Evolutionary conservation across 768 basidiomycete genomes (phyloP), one percentile per base, ranked within the genome.

Genomic region (Psilocybe sp.): DNA sequence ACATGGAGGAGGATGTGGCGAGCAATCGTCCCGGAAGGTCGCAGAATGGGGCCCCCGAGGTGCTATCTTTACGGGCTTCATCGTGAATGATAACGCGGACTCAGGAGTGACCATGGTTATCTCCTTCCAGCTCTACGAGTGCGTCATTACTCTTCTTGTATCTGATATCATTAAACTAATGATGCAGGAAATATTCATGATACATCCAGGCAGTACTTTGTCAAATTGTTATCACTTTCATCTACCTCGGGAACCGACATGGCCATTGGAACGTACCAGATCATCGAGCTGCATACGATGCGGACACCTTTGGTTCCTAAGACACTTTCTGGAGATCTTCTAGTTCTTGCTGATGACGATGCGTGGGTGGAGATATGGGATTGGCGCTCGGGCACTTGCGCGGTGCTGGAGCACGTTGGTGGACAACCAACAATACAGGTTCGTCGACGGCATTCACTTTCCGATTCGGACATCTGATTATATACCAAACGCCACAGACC

Each of bases 11-110:
- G n/a, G n/a, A n/a, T n/a, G n/a, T n/a, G n/a, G n/a, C n/a, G n/a
- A n/a, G n/a, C 51, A 44, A 13, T 20, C 41, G 6, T 53, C 64
- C 20, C 51, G 55, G 6, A 74, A 69, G 54, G 51, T 69, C 10
- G 74, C 71, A 12, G 70, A 78, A 44, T 86, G 85, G 84, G 75
- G 72, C 20, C 77, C 73, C 0, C 72, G 75, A 45, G 77, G 77
- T 13, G 77, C 73, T 1, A 59, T 84, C 7, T 79, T 85, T 50
- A 74, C 70, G 35, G 78, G 75, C 2, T 67, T 84, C 45, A 68
- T 69, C 2, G 59, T 85, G 35, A 85, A 85, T 59, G 57, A 58
- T 4, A 75, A 80, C 46, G 56, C 63, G 9, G 53, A 57, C 2
- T 77, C 79, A 1, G 69, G 73, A 19, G 82, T 70, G 0, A 67